A percentile compares a stretch with the other conserved stretches of the same genome.
These are phyloP conservation scores for Diaporthe aspalathi DNA, from an alignment of 2,329 filamentous ascomycete species.

Conservation along the genomic window DNA sequence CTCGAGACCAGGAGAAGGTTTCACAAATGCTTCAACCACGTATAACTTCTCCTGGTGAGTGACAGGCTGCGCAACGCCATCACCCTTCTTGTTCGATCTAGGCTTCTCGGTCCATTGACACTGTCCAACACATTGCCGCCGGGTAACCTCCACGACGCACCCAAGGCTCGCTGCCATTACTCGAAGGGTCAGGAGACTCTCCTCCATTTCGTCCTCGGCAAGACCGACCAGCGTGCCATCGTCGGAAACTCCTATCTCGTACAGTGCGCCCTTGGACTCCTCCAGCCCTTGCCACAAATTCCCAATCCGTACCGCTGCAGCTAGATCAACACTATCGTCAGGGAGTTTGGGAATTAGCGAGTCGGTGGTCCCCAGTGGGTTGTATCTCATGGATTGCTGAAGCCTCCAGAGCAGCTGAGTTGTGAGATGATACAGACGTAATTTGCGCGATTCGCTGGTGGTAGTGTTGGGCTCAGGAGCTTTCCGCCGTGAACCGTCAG, in stretches of 20 bases:
- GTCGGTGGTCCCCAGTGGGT: slow-evolving; percentile 56
- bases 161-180: slow-evolving; percentile 95
- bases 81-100: slow-evolving; percentile 45
- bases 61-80: slow-evolving; percentile 41
- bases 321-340: slow-evolving; percentile 65
- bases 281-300: slow-evolving; percentile 83
- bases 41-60: slow-evolving; percentile 70
- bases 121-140: slow-evolving; percentile 85
- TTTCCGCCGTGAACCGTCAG: slow-evolving; percentile 23
- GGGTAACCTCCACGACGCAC: slow-evolving; percentile 83
- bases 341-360: slow-evolving; percentile 81
- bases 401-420: slow-evolving; percentile 95
- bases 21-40: slow-evolving; percentile 92
- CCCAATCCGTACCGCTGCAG: slow-evolving; percentile 59
- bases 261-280: slow-evolving; percentile 91
- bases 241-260: slow-evolving; percentile 96
- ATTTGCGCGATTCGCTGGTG: slow-evolving; percentile 78
- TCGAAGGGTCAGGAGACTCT: slow-evolving; percentile 85
- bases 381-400: slow-evolving; percentile 88
- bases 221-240: slow-evolving; percentile 92
- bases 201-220: slow-evolving; percentile 89
- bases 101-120: slow-evolving; percentile 76
- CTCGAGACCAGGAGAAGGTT: slow-evolving; percentile 59
- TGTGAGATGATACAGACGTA: slow-evolving; percentile 88
- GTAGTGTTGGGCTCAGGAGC: slow-evolving; percentile 33